phyloP scores from a whole-genome alignment of 345 rosid genomes.

The Salix purpurea region DNA sequence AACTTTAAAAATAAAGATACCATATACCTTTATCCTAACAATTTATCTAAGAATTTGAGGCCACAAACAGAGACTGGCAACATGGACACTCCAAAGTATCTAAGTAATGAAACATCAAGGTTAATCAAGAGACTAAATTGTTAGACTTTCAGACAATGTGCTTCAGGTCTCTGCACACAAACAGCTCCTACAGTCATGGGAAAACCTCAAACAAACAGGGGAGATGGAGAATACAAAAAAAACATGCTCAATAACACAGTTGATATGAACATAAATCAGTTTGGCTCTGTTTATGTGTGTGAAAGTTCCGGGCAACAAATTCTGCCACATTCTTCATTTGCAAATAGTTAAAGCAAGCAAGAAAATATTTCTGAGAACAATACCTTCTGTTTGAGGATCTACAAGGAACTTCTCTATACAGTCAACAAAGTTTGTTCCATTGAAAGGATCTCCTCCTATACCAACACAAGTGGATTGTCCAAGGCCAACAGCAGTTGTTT shows the following conservation, averaged over 20 bases:
- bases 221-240: not conserved
- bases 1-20: too few species aligned
- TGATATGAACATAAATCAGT: not conserved
- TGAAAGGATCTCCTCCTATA: slow-evolving; percentile 95
- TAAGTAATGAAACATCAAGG: not conserved
- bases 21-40: not conserved
- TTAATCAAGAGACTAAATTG: not conserved
- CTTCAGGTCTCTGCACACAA: not conserved
- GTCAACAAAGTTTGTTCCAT: slow-evolving; percentile 94
- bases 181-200: not conserved
- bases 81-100: not conserved
- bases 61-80: not conserved
- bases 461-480: slow-evolving; percentile 97
- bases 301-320: not conserved
- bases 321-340: not conserved
- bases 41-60: not conserved
- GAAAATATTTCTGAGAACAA: not conserved
- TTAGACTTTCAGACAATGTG: not conserved
- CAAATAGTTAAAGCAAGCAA: not conserved
- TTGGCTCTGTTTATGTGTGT: not conserved
- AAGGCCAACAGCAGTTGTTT: slow-evolving; percentile 92
- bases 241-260: not conserved
- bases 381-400: slow-evolving; percentile 98
- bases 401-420: slow-evolving; percentile 76
- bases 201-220: not conserved